A percentile compares a stretch with the other conserved stretches of the same genome.
phyloP scores from a whole-genome alignment of 2,329 filamentous ascomycete species.

The Colletotrichum destructivum region DNA sequence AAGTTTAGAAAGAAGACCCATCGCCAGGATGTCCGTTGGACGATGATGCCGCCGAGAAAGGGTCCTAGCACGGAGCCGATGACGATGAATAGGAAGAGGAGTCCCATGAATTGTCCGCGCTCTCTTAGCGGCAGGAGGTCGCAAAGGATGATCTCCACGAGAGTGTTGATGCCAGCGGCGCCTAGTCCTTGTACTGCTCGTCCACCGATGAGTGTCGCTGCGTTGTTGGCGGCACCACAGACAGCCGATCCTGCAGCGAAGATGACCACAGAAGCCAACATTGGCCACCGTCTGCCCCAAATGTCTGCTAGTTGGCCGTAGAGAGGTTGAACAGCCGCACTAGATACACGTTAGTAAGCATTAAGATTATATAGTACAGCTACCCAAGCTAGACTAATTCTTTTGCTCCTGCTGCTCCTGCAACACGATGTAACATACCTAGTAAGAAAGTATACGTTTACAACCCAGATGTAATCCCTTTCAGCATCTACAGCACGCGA shows the following conservation, averaged over 20 bases:
- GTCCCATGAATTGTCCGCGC: conserved; percentile 46
- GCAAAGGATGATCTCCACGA: background rate
- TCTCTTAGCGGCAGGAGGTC: background rate
- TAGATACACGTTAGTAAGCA: conserved; percentile 16
- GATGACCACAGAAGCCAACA: conserved; percentile 39
- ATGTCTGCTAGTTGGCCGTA: conserved; percentile 48
- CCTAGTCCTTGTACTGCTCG: background rate
- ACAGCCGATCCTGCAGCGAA: conserved; percentile 42
- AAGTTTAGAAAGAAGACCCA: conserved; percentile 64
- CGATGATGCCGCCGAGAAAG: conserved; percentile 51
- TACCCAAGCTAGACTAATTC: background rate
- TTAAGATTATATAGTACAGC: background rate
- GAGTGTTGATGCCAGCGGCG: background rate
- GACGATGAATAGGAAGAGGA: conserved; percentile 57
- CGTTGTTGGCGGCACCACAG: background rate
- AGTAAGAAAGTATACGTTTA: conserved; percentile 11
- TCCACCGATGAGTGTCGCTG: background rate
- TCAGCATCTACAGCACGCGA: conserved; percentile 44
- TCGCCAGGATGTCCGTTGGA: conserved; percentile 53
- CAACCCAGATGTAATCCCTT: conserved; percentile 47
- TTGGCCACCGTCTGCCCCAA: conserved; percentile 46
- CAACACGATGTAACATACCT: background rate
- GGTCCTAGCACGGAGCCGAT: conserved; percentile 51
- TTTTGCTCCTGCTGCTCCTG: no score
- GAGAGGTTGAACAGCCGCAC: conserved; percentile 46